Evolutionary conservation across 768 basidiomycete species (phyloP), one percentile per base, ranked within the genome.

Genomic region (Rhizopogon salebrosus): DNA sequence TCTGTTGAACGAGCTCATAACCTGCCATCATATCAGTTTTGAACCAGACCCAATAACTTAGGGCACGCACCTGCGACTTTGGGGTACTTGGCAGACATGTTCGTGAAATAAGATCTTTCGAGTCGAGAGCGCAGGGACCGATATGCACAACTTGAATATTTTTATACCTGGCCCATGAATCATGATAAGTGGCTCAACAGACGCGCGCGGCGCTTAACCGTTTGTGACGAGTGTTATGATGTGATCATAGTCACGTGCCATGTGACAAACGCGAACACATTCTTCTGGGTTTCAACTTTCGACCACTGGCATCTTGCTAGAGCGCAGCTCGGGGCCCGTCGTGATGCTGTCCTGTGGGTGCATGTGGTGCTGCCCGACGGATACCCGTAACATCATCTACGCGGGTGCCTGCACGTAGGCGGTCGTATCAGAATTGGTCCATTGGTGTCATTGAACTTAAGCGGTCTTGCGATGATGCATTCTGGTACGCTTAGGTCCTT

Each of bases 1-100:
- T 86, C 66, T 87, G 80, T 56, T 87, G 75, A 3, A 87, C 71
- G 13, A 94, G 74, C 23, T 82, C 71, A 64, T 79, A 93, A 18
- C 91, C 91, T 87, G 52, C 31, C 20, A 51, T 6, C 4, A 23
- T 31, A 50, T 49, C 3, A 16, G 49, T 14, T 14, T n/a, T 18
- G 27, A 31, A 20, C 18, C 29, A 24, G 29, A 9, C 8, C 20
- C 20, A 4, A 34, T 41, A 34, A 31, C 40, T 51, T 35, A 34
- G 20, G 20, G 20, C 14, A 56, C 64, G 0, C 23, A 70, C 69
- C 69, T 20, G 55, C 42, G 5, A 70, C 59, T 50, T 69, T 67
- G 1, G 69, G 69, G 46, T 72, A 67, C 53, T 69, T 72, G 61
- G 64, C 65, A 24, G 20, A 13, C 43, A 46, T 46, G 14, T 22